Percentiles rank a stretch among this genome's conserved stretches.
Conservation (phyloP, 2,329 filamentous ascomycete genomes). For the Epichloe gansuensis region DNA sequence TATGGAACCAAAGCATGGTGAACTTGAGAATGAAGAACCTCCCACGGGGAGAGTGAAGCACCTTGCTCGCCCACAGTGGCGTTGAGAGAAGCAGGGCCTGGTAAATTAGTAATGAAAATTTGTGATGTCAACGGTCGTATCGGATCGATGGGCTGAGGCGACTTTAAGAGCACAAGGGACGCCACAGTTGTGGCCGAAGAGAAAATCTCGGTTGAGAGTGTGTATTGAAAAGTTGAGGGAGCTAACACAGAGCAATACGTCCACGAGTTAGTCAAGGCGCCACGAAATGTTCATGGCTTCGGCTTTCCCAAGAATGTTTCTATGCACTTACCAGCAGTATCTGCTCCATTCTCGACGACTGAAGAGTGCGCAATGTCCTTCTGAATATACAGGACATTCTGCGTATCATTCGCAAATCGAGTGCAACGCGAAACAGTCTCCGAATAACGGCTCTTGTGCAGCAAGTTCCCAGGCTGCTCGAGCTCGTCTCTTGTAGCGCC, state of each 20-base stretch:
- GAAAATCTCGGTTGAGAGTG: conserved; percentile 69
- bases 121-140: conserved; percentile 72
- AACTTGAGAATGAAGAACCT: conserved; percentile 83
- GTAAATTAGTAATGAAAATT: conserved; percentile 85
- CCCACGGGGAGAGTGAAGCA: conserved; percentile 69
- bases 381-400: conserved; percentile 81
- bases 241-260: conserved; percentile 18
- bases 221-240: conserved; percentile 57
- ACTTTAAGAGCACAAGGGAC: conserved; percentile 83
- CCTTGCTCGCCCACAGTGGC: conserved; percentile 58
- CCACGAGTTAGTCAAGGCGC: neutral
- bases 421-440: conserved; percentile 82
- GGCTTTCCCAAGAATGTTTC: neutral
- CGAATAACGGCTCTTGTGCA: conserved; percentile 57
- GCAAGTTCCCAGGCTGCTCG: conserved; percentile 66
- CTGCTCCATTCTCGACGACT: conserved; percentile 35
- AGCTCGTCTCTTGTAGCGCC: conserved; percentile 70
- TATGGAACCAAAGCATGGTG: conserved; percentile 88
- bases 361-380: conserved; percentile 57
- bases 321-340: conserved; percentile 29
- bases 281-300: no score
- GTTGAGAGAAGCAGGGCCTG: conserved; percentile 62
- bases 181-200: conserved; percentile 69
- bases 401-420: conserved; percentile 79
- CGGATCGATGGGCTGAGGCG: conserved; percentile 76